phyloP scores from a whole-genome alignment of 1,284 basidiomycete species.

The Ustilago crameri region DNA sequence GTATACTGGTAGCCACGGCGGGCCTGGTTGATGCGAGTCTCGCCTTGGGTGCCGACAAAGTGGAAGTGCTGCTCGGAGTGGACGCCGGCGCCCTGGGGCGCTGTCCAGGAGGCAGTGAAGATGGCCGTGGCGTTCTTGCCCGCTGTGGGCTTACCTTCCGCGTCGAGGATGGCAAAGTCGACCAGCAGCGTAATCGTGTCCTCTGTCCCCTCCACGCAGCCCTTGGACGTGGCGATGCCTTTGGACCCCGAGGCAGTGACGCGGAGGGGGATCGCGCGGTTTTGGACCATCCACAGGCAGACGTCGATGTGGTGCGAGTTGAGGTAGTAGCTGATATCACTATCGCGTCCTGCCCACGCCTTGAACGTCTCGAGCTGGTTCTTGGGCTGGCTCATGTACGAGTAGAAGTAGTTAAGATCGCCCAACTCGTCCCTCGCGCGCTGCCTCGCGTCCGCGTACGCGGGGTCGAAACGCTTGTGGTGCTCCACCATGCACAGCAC shows the following conservation, averaged over 20 bases:
- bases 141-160: slow-evolving; percentile 71
- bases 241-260: slow-evolving; percentile 88
- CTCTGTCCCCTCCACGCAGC: slow-evolving; percentile 84
- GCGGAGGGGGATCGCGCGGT: slow-evolving; percentile 76
- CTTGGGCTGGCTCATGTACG: slow-evolving; percentile 90
- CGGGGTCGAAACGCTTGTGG: slow-evolving; percentile 81
- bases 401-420: slow-evolving; percentile 83
- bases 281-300: slow-evolving; percentile 79
- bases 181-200: slow-evolving; percentile 94
- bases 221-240: slow-evolving; percentile 88
- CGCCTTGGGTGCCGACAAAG: slow-evolving; percentile 73
- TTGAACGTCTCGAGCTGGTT: slow-evolving; percentile 91
- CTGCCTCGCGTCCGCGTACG: slow-evolving; percentile 86
- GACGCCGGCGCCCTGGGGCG: slow-evolving; percentile 71
- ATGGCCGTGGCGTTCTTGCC: slow-evolving; percentile 77
- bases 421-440: slow-evolving; percentile 79
- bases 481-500: slow-evolving; percentile 92
- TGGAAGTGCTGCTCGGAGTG: slow-evolving; percentile 90
- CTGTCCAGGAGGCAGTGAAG: slow-evolving; percentile 78
- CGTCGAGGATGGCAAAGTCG: slow-evolving; percentile 82
- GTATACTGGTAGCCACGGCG: slow-evolving; percentile 90
- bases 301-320: slow-evolving; percentile 85
- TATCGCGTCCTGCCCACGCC: slow-evolving; percentile 92
- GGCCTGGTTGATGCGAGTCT: slow-evolving; percentile 90
- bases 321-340: slow-evolving; percentile 78